Base-by-base conservation (phyloP, 75 land plant species). In the Isoetes taiwanensis region DNA sequence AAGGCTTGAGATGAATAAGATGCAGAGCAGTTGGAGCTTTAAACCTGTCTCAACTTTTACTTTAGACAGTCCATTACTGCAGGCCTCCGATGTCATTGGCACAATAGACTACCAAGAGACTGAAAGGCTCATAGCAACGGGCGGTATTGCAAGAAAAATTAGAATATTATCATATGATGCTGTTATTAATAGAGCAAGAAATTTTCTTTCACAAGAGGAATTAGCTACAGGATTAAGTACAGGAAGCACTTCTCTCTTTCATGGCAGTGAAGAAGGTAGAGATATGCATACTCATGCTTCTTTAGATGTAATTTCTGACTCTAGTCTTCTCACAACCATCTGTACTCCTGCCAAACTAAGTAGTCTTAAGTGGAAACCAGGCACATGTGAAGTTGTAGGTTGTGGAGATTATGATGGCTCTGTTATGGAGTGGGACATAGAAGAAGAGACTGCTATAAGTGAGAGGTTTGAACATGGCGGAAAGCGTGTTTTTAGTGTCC, bases 321-420 rank as follows among this genome's bases (percentile, higher is more conserved):
- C 57, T 2, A 42, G 41, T 19, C 54, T 63, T 3, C 66, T 59
- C n/a, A 62, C 61, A 11, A 58, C 37, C 37, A 73, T 86, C 17
- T 83, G 86, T 56, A 71, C 80, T 2, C 80, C 86, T 16, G 91
- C 91, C 0, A 83, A 79, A 62, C 80, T 86, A 8, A 79, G 83
- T 72, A 79, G 86, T 67, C 52, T 86, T 27, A 43, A 68, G 34
- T 82, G 79, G 78, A 59, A 59, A 14, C 80, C 77, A n/a, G 70
- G 66, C 32, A 33, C 63, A 12, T 61, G 58, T 52, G 68, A 72
- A 25, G 52, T 82, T 26, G 41, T 83, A 24, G 80, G 66, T 0
- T 62, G 78, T 58, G 91, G 87, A 28, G 91, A 86, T 57, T 86
- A 86, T 59, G 91, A 86, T 41, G 91, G 91, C 0, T 81, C 76